phyloP scores from a whole-genome alignment of 768 basidiomycete species.

The Pleurotus giganteus region DNA sequence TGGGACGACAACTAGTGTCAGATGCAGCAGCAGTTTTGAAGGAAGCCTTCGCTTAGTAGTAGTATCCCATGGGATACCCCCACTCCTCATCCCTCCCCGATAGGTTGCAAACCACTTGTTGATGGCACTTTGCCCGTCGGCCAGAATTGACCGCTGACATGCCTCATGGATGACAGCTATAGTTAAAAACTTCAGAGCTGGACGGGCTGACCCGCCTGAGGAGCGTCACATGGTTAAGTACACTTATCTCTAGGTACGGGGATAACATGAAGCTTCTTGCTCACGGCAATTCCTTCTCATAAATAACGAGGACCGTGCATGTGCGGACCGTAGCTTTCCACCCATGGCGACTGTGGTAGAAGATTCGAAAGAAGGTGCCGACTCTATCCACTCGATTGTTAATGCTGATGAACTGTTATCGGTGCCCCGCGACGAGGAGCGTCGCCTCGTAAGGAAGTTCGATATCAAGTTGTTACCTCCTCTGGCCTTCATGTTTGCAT shows the following conservation, averaged over 20 bases:
- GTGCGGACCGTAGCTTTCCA: neutral
- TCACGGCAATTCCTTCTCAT: constrained; percentile 2
- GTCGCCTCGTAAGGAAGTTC: constrained; percentile 36
- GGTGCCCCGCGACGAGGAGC: constrained; percentile 21
- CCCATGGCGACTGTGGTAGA: neutral
- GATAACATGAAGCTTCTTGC: constrained; percentile 1
- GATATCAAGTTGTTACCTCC: constrained; percentile 42
- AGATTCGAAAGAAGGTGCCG: neutral
- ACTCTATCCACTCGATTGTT: neutral
- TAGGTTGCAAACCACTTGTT: neutral
- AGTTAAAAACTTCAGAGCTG: no score
- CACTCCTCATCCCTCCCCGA: neutral
- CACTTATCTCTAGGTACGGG: neutral
- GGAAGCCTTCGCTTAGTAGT: constrained; percentile 22
- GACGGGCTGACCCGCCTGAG: no score
- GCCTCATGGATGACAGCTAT: no score
- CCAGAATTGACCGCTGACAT: no score
- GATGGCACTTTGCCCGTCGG: no score
- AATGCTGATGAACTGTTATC: neutral
- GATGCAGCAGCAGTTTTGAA: constrained; percentile 33
- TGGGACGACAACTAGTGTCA: constrained; percentile 31
- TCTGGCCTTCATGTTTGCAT: constrained; percentile 38
- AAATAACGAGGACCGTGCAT: neutral
- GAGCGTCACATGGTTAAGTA: neutral
- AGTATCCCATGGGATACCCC: neutral